Conservation (phyloP, 2,329 filamentous ascomycete genomes). For the Arachnomyces sp. region DNA sequence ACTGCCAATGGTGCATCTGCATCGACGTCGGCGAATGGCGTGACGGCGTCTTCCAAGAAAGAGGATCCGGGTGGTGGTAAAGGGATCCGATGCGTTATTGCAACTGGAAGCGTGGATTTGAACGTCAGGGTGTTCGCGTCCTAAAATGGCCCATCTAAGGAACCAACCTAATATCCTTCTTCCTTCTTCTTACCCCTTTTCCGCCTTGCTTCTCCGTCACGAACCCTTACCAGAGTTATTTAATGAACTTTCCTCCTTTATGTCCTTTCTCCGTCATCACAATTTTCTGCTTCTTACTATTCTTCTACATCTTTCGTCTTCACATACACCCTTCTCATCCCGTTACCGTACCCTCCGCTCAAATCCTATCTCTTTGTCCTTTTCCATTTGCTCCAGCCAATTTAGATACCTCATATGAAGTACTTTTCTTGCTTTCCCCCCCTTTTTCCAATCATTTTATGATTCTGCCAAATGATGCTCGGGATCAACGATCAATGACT, state of each 20-base stretch:
- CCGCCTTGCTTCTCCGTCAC: not conserved
- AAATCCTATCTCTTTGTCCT: not conserved
- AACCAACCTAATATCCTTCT: not conserved
- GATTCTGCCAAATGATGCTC: no score
- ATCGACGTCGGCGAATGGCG: slow-evolving; percentile 10
- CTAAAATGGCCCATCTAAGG: slow-evolving; percentile 14
- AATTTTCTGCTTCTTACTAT: not conserved
- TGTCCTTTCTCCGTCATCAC: not conserved
- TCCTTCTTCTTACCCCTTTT: not conserved
- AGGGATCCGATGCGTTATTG: slow-evolving; percentile 75
- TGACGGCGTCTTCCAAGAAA: slow-evolving; percentile 37
- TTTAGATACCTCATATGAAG: no score
- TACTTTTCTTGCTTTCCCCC: no score
- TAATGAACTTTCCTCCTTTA: not conserved
- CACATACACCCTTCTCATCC: not conserved
- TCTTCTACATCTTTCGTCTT: not conserved
- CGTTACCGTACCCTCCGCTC: not conserved
- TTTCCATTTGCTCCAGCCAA: not conserved
- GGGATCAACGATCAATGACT: no score
- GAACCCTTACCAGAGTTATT: not conserved
- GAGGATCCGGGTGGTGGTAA: slow-evolving; percentile 45
- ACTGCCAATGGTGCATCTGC: slow-evolving; percentile 12
- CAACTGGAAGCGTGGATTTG: slow-evolving; percentile 77
- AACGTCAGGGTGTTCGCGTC: slow-evolving; percentile 71
- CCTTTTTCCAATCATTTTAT: no score